Evolutionary conservation across 2,329 filamentous ascomycete genomes (phyloP).

Genomic region (Moelleriella libera): DNA sequence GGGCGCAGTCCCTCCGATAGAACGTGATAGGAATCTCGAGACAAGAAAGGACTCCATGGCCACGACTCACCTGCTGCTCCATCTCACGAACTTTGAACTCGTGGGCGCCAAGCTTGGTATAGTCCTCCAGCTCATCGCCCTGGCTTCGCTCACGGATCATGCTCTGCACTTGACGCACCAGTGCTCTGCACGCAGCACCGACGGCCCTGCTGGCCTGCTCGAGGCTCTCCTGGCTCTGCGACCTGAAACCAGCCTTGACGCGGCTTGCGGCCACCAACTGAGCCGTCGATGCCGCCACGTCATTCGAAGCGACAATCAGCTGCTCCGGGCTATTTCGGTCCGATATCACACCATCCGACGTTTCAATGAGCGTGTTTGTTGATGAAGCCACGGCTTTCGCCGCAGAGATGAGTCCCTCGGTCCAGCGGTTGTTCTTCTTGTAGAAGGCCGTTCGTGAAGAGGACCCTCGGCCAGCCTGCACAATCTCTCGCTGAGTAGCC

Average conservation of each 20-base stretch:
- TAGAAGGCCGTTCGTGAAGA: constrained; percentile 89
- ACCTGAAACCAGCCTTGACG: constrained; percentile 97
- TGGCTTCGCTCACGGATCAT: constrained; percentile 81
- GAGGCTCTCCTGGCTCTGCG: constrained; percentile 83
- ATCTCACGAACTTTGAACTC: constrained; percentile 99
- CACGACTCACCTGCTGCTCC: constrained; percentile 78
- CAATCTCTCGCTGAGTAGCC: constrained; percentile 88
- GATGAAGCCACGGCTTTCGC: constrained; percentile 90
- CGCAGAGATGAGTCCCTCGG: constrained; percentile 89
- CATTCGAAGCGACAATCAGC: constrained; percentile 93
- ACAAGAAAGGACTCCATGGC: constrained; percentile 14
- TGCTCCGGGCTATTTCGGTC: constrained; percentile 90
- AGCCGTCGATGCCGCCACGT: constrained; percentile 89
- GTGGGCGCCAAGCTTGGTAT: constrained; percentile 73
- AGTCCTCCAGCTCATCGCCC: constrained; percentile 77
- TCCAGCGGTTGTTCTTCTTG: constrained; percentile 99
- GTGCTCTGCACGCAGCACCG: constrained; percentile 68
- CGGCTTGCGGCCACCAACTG: constrained; percentile 91
- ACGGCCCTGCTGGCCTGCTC: constrained; percentile 90
- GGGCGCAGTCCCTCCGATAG: too few species aligned
- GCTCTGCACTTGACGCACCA: constrained; percentile 86
- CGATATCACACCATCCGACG: constrained; percentile 86
- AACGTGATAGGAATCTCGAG: neutral
- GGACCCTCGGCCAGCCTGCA: constrained; percentile 77
- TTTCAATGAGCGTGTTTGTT: constrained; percentile 95